phyloP scores from a whole-genome alignment of 768 basidiomycete species.

The Kwoniella shandongensis region DNA sequence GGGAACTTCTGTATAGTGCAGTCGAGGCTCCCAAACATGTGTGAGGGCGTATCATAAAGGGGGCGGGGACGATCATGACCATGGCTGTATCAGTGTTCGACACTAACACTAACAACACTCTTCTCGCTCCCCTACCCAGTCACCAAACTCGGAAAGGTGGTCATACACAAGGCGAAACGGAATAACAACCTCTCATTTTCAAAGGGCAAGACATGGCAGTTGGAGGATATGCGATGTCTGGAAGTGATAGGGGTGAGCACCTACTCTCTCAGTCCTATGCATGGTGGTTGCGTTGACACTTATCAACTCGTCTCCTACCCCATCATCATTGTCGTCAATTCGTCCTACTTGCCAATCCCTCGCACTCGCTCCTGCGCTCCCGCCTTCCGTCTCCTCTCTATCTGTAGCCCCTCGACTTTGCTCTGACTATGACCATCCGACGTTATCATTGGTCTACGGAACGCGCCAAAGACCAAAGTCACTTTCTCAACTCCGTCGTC shows the following conservation, averaged over 20 bases:
- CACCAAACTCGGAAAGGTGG: conserved; percentile 53
- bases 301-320: no score
- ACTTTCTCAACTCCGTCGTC: conserved; percentile 69
- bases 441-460: conserved; percentile 91
- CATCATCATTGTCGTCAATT: no score
- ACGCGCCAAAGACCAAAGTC: conserved; percentile 66
- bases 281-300: neutral
- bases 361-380: no score
- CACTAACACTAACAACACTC: no score
- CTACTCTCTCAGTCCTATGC: neutral
- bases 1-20: no score
- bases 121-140: no score
- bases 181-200: conserved; percentile 94
- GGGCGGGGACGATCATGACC: no score
- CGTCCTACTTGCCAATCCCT: no score
- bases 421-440: conserved; percentile 74
- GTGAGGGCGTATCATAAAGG: no score
- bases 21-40: no score
- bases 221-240: conserved; percentile 75
- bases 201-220: conserved; percentile 93
- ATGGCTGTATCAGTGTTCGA: no score
- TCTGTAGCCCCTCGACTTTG: conserved; percentile 60
- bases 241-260: conserved; percentile 68
- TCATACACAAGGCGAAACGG: conserved; percentile 89
- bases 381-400: no score